Evolutionary conservation across 2,329 filamentous ascomycete species (phyloP), one percentile per base, ranked within the genome.

Genomic region (Diaporthe amygdali): DNA sequence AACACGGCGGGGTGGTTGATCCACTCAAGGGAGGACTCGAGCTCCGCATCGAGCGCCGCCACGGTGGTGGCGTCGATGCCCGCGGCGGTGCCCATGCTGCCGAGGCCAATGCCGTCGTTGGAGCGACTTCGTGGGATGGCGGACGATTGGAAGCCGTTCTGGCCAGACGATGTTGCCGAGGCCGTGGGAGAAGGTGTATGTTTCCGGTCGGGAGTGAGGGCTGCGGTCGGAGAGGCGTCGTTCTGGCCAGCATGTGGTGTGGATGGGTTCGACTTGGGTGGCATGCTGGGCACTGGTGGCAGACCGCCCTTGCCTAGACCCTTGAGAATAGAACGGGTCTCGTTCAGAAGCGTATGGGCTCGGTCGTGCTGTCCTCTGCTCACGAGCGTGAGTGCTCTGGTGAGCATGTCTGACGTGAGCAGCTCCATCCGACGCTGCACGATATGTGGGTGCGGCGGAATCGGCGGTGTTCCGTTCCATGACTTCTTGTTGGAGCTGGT

Each of bases 361-460:
- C 95, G 93, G 78, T 99, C 96, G 79, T 98, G 94, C 82, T 98
- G 96, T 41, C 94, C 94, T 46, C 95, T 91, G 72, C 94, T 94
- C 25, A 98, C 95, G 25, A 99, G 88, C 0, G 95, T 97, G 72
- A 99, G 85, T 17, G 96, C 95, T 71, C 96, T 89, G 9, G 94
- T 97, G 74, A 99, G 89, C 96, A 99, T 99, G 80, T 99, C 96
- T 1, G 96, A 98, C 2, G 96, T 98, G 67, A 99, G 88, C 37
- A 99, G 87, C 82, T 99, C 96, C 96, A 99, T 99, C 55, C 96
- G 93, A 49, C 96, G 90, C 83, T 99, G 96, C 8, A 99, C 96
- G 72, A 99, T 95, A 73, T 92, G 94, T 5, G 96, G 95, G 79
- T 98, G 96, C 55, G 96, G 96, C 17, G 96, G 96, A 73, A 99